Evolutionary conservation across 805 yeast species (phyloP), one percentile per base, ranked within the genome.

Genomic region (Saccharomycopsis selenospora): DNA sequence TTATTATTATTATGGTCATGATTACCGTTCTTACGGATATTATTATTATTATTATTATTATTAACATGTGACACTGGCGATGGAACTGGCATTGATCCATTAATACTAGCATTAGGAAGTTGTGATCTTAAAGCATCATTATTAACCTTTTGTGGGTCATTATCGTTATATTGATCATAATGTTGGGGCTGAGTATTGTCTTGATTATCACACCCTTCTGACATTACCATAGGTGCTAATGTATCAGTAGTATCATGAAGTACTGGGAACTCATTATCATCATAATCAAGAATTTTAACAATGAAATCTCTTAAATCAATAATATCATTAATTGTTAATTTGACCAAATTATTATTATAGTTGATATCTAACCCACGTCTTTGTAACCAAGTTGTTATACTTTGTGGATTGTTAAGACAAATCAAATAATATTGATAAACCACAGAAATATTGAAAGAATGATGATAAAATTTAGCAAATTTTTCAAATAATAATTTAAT

Each of bases 401-500:
- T 42, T 23, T 29, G n/a, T 3, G 50, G 50, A 24, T 47, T 38
- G 13, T 43, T 47, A 25, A 50, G 48, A 40, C 53, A 50, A 3
- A 43, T 28, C 33, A 50, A 22, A 33, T 47, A 47, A 36, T 50
- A 50, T 24, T 50, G 50, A 33, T 48, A 50, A 10, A 43, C 26
- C 20, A 50, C 22, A 4, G 53, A 36, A n/a, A 17, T 42, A 25
- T 47, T 47, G 42, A 43, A 47, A 7, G 48, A 40, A 40, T 50
- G 53, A 25, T 33, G 18, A 36, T 50, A 50, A 33, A 50, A 43
- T 36, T 42, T 47, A 25, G 47, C 51, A 43, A 47, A 47, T 41
- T 50, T 50, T 23, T 47, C 48, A 24, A 50, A 28, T 5, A 50
- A 18, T 13, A 50, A 41, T 23, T 43, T 50, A 13, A 50, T 47